Conservation (phyloP, 2,329 filamentous ascomycete species). For the Onygenales sp. region DNA sequence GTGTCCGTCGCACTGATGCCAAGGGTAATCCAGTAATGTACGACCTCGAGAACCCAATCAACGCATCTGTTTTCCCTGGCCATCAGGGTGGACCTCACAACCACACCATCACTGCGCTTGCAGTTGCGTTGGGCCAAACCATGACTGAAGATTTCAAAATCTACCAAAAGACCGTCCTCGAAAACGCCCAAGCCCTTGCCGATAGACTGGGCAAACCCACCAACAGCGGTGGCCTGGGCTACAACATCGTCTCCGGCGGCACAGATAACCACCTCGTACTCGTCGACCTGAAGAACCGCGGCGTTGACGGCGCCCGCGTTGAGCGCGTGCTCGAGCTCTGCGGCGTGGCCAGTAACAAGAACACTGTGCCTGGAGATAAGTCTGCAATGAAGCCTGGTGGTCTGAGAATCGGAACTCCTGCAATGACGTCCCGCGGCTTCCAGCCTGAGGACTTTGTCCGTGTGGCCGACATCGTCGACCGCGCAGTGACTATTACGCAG, state of each 20-base stretch:
- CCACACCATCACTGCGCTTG: constrained; percentile 96
- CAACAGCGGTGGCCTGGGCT: constrained; percentile 59
- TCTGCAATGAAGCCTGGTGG: constrained; percentile 90
- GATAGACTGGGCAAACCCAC: constrained; percentile 62
- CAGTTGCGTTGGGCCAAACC: constrained; percentile 92
- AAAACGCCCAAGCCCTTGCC: constrained; percentile 89
- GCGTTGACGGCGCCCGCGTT: constrained; percentile 82
- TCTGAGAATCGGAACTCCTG: constrained; percentile 86
- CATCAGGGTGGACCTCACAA: constrained; percentile 99
- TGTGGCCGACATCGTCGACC: constrained; percentile 77
- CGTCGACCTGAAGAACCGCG: constrained; percentile 78
- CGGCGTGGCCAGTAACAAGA: constrained; percentile 98
- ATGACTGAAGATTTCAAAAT: constrained; percentile 80
- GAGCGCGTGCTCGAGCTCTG: constrained; percentile 86
- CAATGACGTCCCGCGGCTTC: constrained; percentile 97
- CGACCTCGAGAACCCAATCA: constrained; percentile 92
- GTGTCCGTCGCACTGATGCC: constrained; percentile 85
- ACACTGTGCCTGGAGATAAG: constrained; percentile 91
- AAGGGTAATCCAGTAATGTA: constrained; percentile 82
- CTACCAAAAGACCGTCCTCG: constrained; percentile 86
- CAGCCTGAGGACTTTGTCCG: constrained; percentile 76
- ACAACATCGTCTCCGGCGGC: constrained; percentile 90
- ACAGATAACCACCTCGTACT: constrained; percentile 98
- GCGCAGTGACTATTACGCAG: constrained; percentile 68
- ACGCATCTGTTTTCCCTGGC: constrained; percentile 97